A percentile compares a stretch with the other conserved stretches of the same genome.
Conservation (phyloP, 2,329 filamentous ascomycete genomes). For the Epichloe glyceriae region DNA sequence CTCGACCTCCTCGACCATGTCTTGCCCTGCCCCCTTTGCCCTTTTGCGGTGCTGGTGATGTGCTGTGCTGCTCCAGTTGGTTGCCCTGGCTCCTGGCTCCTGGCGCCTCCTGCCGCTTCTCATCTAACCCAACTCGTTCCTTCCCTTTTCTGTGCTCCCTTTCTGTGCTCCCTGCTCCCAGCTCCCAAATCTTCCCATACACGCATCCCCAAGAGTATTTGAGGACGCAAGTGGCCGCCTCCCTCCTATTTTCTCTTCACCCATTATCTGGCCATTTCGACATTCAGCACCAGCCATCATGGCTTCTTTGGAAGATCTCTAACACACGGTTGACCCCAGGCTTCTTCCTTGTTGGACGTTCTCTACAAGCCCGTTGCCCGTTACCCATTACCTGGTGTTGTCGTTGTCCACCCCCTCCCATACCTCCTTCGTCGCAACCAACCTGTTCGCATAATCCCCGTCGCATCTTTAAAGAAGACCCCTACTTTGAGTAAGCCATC, state of each 20-base stretch:
- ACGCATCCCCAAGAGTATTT: conserved; percentile 5
- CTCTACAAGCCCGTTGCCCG: conserved; percentile 4
- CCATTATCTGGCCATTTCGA: conserved; percentile 7
- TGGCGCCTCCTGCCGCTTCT: not conserved
- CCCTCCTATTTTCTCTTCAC: conserved; percentile 1
- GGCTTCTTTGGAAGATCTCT: conserved; percentile 6
- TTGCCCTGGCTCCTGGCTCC: not conserved
- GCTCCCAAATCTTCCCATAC: not conserved
- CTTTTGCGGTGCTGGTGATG: too few relatives aligned
- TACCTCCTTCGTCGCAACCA: not conserved
- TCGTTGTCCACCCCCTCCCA: not conserved
- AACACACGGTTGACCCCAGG: conserved; percentile 6
- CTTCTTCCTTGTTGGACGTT: conserved; percentile 7
- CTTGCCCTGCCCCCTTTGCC: not conserved
- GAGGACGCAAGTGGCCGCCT: conserved; percentile 6
- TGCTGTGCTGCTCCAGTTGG: too few relatives aligned
- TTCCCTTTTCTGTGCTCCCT: not conserved
- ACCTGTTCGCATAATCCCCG: not conserved
- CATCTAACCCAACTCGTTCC: not conserved
- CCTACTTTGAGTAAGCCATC: not conserved
- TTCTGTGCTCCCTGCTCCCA: not conserved
- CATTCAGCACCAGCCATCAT: conserved; percentile 4
- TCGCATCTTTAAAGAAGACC: not conserved
- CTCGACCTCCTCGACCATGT: not conserved
- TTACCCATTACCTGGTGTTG: not conserved